Evolutionary conservation across 345 rosid genomes (phyloP), one percentile per base, ranked within the genome.

Genomic region (Chamaenerion angustifolium): DNA sequence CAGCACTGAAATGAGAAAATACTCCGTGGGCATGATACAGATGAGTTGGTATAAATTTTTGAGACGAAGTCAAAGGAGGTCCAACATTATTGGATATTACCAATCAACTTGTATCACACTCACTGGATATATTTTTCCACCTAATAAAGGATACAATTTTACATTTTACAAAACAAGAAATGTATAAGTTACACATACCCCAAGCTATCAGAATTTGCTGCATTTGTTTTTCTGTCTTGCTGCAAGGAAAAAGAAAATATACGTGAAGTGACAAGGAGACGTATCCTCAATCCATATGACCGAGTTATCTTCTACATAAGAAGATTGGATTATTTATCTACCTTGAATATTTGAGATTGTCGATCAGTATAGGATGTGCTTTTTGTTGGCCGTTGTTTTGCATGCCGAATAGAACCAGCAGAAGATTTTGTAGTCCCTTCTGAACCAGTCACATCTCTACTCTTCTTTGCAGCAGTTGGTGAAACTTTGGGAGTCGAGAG

Each of bases 161-260:
- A 27, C 25, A 21, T 21, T 21, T 21, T 2, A 23, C 41, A 19
- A 48, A 48, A 40, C 23, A 27, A 21, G 40, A 49, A 47, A 31
- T 21, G 25, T 21, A 21, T 2, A 57, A 65, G 56, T 47, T 63
- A 58, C 35, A 66, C 84, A 60, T 85, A 93, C 98, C 44, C 60
- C 23, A 54, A 40, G 56, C 63, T 70, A 64, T 77, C 86, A 54
- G 82, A 56, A 13, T 62, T 18, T 21, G 63, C 64, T 41, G 71
- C 58, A 58, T 67, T 76, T 40, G 77, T 62, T 58, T 80, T 85
- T 71, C 62, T 77, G 52, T 75, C 56, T 62, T 74, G 80, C 76
- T 40, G 64, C 40, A 67, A 49, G 58, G 48, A 53, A 40, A 62
- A 51, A 50, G 64, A 50, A 43, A 27, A 23, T 25, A 18, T 46